Base-by-base conservation (phyloP, 1,284 basidiomycete species). In the Singerocomus inundabilis region DNA sequence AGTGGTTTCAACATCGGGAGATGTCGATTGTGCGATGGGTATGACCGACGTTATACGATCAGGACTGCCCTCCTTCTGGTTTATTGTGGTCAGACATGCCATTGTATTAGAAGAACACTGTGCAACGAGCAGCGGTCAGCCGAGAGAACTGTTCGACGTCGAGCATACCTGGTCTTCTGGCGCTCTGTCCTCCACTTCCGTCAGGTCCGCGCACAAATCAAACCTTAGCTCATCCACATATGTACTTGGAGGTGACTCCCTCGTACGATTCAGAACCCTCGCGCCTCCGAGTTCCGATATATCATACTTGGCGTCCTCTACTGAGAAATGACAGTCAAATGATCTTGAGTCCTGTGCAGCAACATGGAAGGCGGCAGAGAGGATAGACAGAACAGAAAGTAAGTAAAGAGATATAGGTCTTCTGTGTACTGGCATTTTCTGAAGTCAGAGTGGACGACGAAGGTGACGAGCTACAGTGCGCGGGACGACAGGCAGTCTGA, bases 41-140 rank as follows among this genome's bases (percentile, higher is more conserved):
- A 91, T 79, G 16, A 88, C 85, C 36, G 80, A 72, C 32, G 82
- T 71, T 59, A 91, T 69, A 44, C 85, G 77, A 54, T 86, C 81
- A 8, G 65, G 46, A 43, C 73, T 63, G 31, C 70, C 74, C 6
- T 60, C 58, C 68, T 87, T 90, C 59, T 72, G 60, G 62, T 88
- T 90, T 33, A 75, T 77, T 58, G 76, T 80, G 4, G 80, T 85
- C 31, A 90, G 71, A 66, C 89, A 92, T 46, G 81, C 88, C 59
- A 82, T 74, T 37, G 85, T 86, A 30, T 80, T 85, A 32, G 61
- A 50, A 31, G 77, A 69, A 72, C 89, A 92, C 88, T 91, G 58
- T 31, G 54, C 32, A 45, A 56, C 44, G 15, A 46, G 44, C 35
- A 47, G 26, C 21, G 33, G 36, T 52, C 24, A 43, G 46, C 43